Evolutionary conservation across 306 rosid species (phyloP), one percentile per base, ranked within the genome.

Genomic region (Geum urbanum): DNA sequence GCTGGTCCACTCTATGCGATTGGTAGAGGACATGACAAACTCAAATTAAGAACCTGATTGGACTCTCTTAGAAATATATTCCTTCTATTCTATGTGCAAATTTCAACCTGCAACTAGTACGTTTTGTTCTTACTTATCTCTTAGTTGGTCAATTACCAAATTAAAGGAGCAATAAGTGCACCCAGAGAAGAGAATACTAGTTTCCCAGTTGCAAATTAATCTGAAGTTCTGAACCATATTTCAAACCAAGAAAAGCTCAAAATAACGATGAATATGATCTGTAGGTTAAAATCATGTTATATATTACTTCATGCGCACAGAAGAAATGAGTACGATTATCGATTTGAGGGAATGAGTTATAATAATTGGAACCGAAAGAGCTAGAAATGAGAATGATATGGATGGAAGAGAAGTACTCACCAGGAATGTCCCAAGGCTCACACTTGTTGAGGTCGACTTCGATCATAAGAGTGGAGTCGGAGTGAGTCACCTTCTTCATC

Each of bases 351-450:
- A 56, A 35, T 59, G 64, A 32, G 45, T 6, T 32, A 7, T 59
- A 24, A 27, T 27, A 27, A 27, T 7, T 45, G 86, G 41, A 56
- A 56, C 8, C 18, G 7, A n/a, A 58, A 58, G 19, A 32, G 32
- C 32, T 27, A 27, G 43, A 43, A 58, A 58, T 35, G 43, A 58
- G 64, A 15, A 60, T 60, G 44, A 58, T 46, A 46, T 4, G 7
- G 46, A 43, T 27, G 32, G 46, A 14, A 46, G 3, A 9, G 50
- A 35, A 45, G 46, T 24, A 14, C 88, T 81, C n/a, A 92, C 98
- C 88, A 64, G 98, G 96, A 77, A 92, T 87, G 73, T 92, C 98
- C 98, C 98, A 92, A 7, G 98, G 98, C 61, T 92, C 98, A 50
- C 84, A 87, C 95, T 87, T 89, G 89, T 92, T 92, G 52, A 92